Percentiles rank a stretch among this genome's conserved stretches.
phyloP scores from a whole-genome alignment of 768 basidiomycete genomes.

The Cystofilobasidium ferigula region DNA sequence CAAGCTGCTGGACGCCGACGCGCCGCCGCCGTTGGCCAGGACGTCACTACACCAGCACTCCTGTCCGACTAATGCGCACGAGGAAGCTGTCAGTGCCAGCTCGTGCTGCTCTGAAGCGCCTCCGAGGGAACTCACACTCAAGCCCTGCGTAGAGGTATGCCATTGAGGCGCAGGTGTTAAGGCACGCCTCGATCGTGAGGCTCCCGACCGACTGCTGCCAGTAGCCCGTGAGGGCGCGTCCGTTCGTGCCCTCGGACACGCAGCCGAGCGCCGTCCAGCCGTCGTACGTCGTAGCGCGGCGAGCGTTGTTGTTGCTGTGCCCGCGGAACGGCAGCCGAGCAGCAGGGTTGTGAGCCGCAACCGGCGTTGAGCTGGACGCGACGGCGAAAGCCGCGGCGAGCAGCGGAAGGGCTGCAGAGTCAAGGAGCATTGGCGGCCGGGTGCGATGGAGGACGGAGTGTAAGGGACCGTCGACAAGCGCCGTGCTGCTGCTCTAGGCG shows the following conservation, averaged over 20 bases:
- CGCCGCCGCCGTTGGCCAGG: constrained; percentile 19
- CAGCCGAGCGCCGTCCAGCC: constrained; percentile 22
- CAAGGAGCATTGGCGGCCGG: too few relatives aligned
- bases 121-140: constrained; percentile 20
- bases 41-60: constrained; percentile 13
- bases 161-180: constrained; percentile 20
- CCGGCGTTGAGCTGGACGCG: background rate
- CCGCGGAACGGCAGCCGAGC: background rate
- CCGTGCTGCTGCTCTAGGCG: too few relatives aligned
- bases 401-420: too few relatives aligned
- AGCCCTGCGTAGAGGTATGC: constrained; percentile 20
- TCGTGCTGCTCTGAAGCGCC: background rate
- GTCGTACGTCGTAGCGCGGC: background rate
- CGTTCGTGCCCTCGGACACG: constrained; percentile 5
- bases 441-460: too few relatives aligned
- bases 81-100: background rate
- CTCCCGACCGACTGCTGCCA: constrained; percentile 8
- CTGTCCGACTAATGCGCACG: background rate
- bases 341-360: background rate
- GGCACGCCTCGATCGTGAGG: constrained; percentile 15
- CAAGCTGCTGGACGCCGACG: background rate
- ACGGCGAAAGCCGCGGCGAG: too few relatives aligned
- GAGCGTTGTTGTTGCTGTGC: background rate
- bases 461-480: too few relatives aligned
- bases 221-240: constrained; percentile 10